Conservation (phyloP, 305 asterid species). For the Solanum hybrid region DNA sequence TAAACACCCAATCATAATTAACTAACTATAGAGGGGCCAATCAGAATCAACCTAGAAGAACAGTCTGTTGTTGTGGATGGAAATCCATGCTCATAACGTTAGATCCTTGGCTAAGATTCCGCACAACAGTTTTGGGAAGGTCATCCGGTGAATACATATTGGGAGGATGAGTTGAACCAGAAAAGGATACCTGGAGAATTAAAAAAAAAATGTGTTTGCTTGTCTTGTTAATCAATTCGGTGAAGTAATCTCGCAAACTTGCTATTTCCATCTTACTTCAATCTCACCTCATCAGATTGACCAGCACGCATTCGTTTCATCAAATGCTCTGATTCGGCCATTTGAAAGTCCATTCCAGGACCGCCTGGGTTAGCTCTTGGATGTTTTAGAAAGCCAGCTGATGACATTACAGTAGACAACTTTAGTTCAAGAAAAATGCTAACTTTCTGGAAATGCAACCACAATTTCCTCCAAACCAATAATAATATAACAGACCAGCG, state of each 20-base stretch:
- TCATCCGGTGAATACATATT: slow-evolving; percentile 75
- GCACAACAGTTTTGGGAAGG: slow-evolving; percentile 77
- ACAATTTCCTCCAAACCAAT: slow-evolving; percentile 9
- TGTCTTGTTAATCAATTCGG: slow-evolving; percentile 3
- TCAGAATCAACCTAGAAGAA: slow-evolving; percentile 65
- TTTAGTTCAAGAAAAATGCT: not conserved
- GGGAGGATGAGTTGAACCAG: slow-evolving; percentile 72
- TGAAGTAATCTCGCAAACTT: not conserved
- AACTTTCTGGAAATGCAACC: slow-evolving; percentile 6
- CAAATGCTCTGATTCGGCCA: slow-evolving; percentile 90
- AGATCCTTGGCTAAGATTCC: slow-evolving; percentile 89
- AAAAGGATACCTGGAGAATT: slow-evolving; percentile 60
- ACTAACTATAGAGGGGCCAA: not conserved
- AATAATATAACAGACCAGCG: slow-evolving; percentile 46
- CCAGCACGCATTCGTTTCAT: slow-evolving; percentile 89
- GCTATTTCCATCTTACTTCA: not conserved
- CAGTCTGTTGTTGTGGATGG: slow-evolving; percentile 91
- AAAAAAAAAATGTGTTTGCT: slow-evolving; percentile 4
- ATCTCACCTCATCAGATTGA: slow-evolving; percentile 79
- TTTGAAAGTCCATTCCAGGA: slow-evolving; percentile 90
- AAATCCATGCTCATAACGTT: slow-evolving; percentile 98
- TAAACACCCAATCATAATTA: not conserved
- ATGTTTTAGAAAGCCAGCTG: slow-evolving; percentile 70
- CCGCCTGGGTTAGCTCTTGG: slow-evolving; percentile 76
- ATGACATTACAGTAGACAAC: slow-evolving; percentile 5